These are phyloP conservation scores for Galerina marginata DNA, from an alignment of 768 basidiomycete species.

Conservation along the genomic window DNA sequence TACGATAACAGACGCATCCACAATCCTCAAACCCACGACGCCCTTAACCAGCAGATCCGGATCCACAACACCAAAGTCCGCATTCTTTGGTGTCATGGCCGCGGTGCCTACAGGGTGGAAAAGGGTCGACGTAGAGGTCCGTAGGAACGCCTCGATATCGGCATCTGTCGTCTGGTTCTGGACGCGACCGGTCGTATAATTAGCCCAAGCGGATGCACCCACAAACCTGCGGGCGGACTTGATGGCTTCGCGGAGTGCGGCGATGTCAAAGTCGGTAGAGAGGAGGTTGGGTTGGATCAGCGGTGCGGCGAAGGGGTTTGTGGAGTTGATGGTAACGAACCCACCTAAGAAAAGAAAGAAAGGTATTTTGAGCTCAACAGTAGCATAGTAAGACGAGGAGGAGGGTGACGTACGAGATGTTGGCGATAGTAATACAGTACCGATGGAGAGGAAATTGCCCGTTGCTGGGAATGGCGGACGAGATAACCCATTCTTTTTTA, in stretches of 20 bases:
- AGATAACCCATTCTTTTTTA: conserved; percentile 13
- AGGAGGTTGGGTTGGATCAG: conserved; percentile 55
- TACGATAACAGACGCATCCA: conserved; percentile 34
- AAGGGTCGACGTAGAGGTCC: conserved; percentile 17
- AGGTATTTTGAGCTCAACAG: neutral
- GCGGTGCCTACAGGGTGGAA: conserved; percentile 37
- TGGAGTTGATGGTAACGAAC: conserved; percentile 40
- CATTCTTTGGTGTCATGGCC: conserved; percentile 33
- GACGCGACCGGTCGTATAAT: conserved; percentile 28
- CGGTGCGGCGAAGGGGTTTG: conserved; percentile 47
- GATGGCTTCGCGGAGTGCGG: conserved; percentile 30
- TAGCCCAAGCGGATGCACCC: conserved; percentile 29
- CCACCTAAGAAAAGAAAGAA: conserved; percentile 30
- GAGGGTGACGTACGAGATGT: conserved; percentile 31
- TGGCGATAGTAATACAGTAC: conserved; percentile 25
- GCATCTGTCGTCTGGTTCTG: conserved; percentile 28
- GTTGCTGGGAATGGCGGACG: conserved; percentile 17
- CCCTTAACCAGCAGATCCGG: conserved; percentile 40
- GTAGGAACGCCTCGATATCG: conserved; percentile 28
- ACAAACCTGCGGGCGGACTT: conserved; percentile 27
- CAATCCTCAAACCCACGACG: conserved; percentile 27
- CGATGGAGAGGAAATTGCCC: conserved; percentile 28
- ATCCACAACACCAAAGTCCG: conserved; percentile 37
- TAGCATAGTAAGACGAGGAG: neutral
- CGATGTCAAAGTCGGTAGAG: conserved; percentile 30